A percentile compares a stretch with the other conserved stretches of the same genome.
Evolutionary conservation across 1,284 basidiomycete species (phyloP).

Genomic region (Cutaneotrichosporon cutaneum): DNA sequence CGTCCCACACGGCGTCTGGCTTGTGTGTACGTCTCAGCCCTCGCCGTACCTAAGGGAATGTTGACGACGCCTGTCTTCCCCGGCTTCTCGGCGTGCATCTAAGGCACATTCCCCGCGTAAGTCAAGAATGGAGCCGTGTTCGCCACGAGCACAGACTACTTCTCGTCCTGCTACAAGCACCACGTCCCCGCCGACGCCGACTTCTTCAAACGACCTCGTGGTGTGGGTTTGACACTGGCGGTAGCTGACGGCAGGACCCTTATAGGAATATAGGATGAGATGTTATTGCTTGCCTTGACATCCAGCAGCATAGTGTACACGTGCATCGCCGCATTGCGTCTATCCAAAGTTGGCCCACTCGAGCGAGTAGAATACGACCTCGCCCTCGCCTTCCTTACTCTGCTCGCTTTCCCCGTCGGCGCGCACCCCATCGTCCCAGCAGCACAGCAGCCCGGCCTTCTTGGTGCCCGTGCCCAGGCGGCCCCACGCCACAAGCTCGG

Average conservation of each 20-base stretch:
- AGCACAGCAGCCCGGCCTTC: slow-evolving; percentile 88
- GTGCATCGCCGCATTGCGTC: not conserved
- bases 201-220: slow-evolving; percentile 15
- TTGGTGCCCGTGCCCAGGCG: slow-evolving; percentile 95
- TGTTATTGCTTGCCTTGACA: no score
- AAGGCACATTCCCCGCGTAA: no score
- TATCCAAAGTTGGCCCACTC: slow-evolving; percentile 92
- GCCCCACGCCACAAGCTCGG: slow-evolving; percentile 93
- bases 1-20: no score
- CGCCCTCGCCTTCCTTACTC: slow-evolving; percentile 43
- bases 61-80: no score
- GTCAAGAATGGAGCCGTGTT: slow-evolving; percentile 10
- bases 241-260: not conserved
- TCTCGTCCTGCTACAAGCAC: slow-evolving; percentile 14
- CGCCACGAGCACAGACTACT: slow-evolving; percentile 14
- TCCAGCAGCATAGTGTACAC: not conserved
- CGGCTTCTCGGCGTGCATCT: no score
- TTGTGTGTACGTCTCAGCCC: no score
- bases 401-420: slow-evolving; percentile 14
- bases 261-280: no score
- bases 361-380: slow-evolving; percentile 74
- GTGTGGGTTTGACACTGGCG: not conserved
- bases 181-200: slow-evolving; percentile 12
- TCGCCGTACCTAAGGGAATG: no score
- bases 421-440: slow-evolving; percentile 65